phyloP scores from a whole-genome alignment of 192 early-diverging fungal species.

The Coemansia sp. region DNA sequence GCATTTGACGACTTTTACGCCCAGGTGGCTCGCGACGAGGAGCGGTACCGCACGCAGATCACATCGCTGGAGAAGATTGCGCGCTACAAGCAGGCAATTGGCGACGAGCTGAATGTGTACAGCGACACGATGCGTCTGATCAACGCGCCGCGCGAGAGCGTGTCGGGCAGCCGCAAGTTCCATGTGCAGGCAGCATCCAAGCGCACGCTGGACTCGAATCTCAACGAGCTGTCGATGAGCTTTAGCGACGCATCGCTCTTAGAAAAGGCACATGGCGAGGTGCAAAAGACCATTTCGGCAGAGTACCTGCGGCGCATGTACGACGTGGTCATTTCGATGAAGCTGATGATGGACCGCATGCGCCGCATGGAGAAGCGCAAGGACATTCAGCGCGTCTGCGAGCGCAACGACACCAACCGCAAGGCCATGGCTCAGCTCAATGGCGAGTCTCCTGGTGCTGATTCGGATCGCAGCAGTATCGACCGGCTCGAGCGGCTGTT shows the following conservation, averaged over 20 bases:
- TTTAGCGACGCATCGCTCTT: slow-evolving; percentile 48
- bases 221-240: slow-evolving; percentile 54
- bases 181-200: slow-evolving; percentile 32
- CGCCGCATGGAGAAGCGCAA: slow-evolving; percentile 38
- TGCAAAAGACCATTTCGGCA: slow-evolving; percentile 50
- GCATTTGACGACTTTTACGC: slow-evolving; percentile 50
- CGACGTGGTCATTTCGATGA: slow-evolving; percentile 54
- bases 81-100: slow-evolving; percentile 54
- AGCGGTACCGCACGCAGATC: slow-evolving; percentile 53
- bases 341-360: slow-evolving; percentile 56
- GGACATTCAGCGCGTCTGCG: slow-evolving; percentile 40
- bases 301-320: slow-evolving; percentile 54
- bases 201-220: slow-evolving; percentile 36
- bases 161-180: slow-evolving; percentile 38
- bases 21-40: slow-evolving; percentile 46
- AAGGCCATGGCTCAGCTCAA: slow-evolving; percentile 29
- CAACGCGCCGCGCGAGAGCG: slow-evolving; percentile 44
- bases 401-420: slow-evolving; percentile 37
- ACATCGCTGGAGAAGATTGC: slow-evolving; percentile 51
- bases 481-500: slow-evolving; percentile 46
- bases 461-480: slow-evolving; percentile 31
- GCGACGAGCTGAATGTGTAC: slow-evolving; percentile 49
- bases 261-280: slow-evolving; percentile 54
- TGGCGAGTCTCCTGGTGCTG: slow-evolving; percentile 17
- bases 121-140: slow-evolving; percentile 39